Percentiles rank a stretch among this genome's conserved stretches.
Conservation (phyloP, 2,329 filamentous ascomycete species). For the Sclerotinia minor region DNA sequence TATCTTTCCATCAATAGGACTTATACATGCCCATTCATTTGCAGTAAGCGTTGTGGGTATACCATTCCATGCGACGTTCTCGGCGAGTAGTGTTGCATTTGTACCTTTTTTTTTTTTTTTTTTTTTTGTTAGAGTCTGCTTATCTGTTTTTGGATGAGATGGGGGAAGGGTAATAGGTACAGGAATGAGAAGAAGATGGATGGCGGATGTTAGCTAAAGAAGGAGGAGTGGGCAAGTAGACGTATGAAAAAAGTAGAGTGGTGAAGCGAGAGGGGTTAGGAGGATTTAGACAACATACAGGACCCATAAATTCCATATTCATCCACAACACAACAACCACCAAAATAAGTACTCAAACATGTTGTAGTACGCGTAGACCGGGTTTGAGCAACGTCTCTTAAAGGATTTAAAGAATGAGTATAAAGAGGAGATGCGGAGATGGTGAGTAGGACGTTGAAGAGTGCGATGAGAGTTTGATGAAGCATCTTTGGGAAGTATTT, state of each 20-base stretch:
- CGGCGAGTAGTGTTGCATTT: slow-evolving; percentile 12
- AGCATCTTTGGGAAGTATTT: neutral
- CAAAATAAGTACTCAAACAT: slow-evolving; percentile 24
- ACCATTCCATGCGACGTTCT: slow-evolving; percentile 9
- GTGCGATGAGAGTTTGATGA: neutral
- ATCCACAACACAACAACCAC: slow-evolving; percentile 18
- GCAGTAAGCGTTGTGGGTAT: slow-evolving; percentile 4
- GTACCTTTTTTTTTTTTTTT: too few relatives aligned
- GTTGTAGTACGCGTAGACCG: slow-evolving; percentile 18
- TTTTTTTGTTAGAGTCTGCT: too few relatives aligned
- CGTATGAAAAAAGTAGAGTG: too few relatives aligned
- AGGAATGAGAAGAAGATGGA: too few relatives aligned
- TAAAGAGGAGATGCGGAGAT: neutral
- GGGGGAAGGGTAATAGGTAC: too few relatives aligned
- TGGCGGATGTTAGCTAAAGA: too few relatives aligned
- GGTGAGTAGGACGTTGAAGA: neutral
- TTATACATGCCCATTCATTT: slow-evolving; percentile 16
- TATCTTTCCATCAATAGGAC: neutral
- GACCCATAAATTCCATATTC: neutral
- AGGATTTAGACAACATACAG: neutral
- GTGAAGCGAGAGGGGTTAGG: neutral
- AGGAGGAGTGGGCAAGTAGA: too few relatives aligned
- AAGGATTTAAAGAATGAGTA: too few relatives aligned
- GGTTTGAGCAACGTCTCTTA: neutral
- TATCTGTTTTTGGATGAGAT: too few relatives aligned